phyloP scores from a whole-genome alignment of 805 yeast genomes.

The Groenewaldozyma tartarivorans region DNA sequence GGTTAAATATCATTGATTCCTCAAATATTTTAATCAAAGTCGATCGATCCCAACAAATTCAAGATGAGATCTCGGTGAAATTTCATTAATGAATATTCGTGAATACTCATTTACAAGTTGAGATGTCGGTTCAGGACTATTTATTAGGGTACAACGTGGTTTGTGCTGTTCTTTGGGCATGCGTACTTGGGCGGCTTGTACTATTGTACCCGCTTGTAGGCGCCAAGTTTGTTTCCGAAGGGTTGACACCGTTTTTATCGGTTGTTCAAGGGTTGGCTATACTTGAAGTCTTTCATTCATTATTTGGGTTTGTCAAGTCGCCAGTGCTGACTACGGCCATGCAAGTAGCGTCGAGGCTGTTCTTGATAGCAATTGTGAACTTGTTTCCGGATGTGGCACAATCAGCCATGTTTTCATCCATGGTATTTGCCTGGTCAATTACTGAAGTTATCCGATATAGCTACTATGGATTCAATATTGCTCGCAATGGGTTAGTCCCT shows the following conservation, averaged over 20 bases:
- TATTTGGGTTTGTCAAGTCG: conserved; percentile 72
- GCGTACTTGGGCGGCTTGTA: conserved; percentile 37
- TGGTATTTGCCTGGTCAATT: conserved; percentile 80
- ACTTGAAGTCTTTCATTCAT: conserved; percentile 71
- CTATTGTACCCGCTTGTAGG: conserved; percentile 38
- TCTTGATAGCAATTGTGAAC: conserved; percentile 68
- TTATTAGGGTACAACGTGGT: conserved; percentile 42
- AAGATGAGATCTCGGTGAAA: no score
- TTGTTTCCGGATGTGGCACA: conserved; percentile 68
- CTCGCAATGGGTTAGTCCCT: conserved; percentile 45
- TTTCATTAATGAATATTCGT: no score
- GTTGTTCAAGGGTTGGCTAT: conserved; percentile 70
- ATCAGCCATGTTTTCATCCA: conserved; percentile 39
- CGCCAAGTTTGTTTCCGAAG: conserved; percentile 55
- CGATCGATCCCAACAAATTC: no score
- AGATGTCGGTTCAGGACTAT: conserved; percentile 15
- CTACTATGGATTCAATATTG: conserved; percentile 66
- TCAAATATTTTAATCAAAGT: no score
- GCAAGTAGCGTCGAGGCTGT: conserved; percentile 78
- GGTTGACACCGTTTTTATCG: conserved; percentile 50
- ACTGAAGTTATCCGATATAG: conserved; percentile 90
- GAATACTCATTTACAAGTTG: no score
- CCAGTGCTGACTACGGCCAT: conserved; percentile 76
- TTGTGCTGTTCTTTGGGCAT: conserved; percentile 47
- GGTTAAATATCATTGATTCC: no score